Percentiles rank a stretch among this genome's conserved stretches.
Conservation (phyloP, 305 asterid genomes). For the Fraxinus platypoda region DNA sequence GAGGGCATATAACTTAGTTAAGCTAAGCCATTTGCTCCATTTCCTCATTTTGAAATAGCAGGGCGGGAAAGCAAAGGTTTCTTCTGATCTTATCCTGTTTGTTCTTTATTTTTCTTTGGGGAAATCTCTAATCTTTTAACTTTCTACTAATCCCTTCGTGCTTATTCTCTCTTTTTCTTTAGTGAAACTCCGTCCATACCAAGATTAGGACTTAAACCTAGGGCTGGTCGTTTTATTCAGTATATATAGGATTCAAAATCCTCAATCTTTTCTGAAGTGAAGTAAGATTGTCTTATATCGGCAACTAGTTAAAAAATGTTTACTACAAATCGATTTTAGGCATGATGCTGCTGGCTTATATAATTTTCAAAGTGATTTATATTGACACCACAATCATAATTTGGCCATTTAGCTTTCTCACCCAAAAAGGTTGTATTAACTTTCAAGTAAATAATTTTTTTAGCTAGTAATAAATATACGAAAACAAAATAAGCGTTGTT, state of each 20-base stretch:
- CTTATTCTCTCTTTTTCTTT: background rate
- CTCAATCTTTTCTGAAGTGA: background rate
- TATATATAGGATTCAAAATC: background rate
- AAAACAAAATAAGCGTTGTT: background rate
- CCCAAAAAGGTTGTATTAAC: background rate
- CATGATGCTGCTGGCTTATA: conserved; percentile 8
- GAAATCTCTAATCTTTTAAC: background rate
- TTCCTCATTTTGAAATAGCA: background rate
- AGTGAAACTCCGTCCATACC: background rate
- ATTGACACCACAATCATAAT: conserved; percentile 1
- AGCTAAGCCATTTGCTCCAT: background rate
- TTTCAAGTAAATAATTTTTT: background rate
- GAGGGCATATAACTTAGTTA: background rate
- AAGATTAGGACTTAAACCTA: background rate
- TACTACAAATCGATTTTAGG: background rate
- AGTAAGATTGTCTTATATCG: background rate
- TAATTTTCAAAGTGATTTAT: background rate
- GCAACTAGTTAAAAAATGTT: background rate
- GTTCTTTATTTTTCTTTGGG: background rate
- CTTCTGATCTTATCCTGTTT: background rate
- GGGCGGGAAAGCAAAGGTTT: background rate
- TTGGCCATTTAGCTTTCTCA: background rate
- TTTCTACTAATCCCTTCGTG: background rate
- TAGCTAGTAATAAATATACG: background rate
- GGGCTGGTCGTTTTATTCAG: background rate